Conservation (phyloP, 2,329 filamentous ascomycete species). For the Hymenoscyphus scutula region DNA sequence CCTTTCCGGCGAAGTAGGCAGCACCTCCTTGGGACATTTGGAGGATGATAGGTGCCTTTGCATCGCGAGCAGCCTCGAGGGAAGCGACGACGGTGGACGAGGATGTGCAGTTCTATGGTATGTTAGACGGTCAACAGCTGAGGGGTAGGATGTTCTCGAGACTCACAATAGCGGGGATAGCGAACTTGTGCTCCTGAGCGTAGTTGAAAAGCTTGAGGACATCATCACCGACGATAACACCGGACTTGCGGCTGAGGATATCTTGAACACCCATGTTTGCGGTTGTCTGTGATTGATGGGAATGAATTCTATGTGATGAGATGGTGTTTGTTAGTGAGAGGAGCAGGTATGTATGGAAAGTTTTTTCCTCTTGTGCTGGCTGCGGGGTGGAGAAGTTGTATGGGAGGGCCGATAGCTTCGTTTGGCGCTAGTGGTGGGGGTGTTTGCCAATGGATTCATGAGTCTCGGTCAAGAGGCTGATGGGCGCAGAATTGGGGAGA, state of each 20-base stretch:
- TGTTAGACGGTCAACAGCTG: constrained; percentile 9
- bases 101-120: constrained; percentile 76
- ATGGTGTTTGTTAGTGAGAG: constrained; percentile 16
- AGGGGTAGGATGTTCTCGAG: neutral
- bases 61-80: constrained; percentile 92
- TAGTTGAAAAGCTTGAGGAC: constrained; percentile 79
- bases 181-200: constrained; percentile 81
- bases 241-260: constrained; percentile 60
- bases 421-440: constrained; percentile 25
- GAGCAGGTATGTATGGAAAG: constrained; percentile 8
- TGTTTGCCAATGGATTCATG: neutral
- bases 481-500: neutral
- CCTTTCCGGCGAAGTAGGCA: constrained; percentile 89
- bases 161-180: constrained; percentile 76
- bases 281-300: constrained; percentile 17
- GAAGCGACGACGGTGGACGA: constrained; percentile 82
- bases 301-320: constrained; percentile 12
- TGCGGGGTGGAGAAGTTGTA: constrained; percentile 15
- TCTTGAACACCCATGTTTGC: constrained; percentile 47
- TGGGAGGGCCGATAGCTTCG: constrained; percentile 24
- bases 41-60: constrained; percentile 87
- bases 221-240: constrained; percentile 67
- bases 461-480: neutral
- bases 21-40: constrained; percentile 93
- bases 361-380: constrained; percentile 7